These are phyloP conservation scores for Claviceps sp. DNA, from an alignment of 2,329 filamentous ascomycete genomes.

Conservation along the genomic window DNA sequence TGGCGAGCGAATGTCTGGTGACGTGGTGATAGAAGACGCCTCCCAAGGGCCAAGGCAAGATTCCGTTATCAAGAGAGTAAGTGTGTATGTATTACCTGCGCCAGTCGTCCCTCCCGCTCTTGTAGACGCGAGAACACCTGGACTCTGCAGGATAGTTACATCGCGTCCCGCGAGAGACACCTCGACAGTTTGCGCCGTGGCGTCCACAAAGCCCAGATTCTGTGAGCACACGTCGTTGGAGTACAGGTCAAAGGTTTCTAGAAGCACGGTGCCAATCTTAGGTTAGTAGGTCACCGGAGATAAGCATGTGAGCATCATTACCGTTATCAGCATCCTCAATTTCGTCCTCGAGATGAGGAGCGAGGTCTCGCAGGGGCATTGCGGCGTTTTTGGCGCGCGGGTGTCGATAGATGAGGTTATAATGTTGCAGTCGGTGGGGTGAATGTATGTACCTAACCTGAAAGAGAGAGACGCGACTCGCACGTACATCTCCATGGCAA, in stretches of 20 bases:
- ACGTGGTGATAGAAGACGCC: slow-evolving; percentile 7
- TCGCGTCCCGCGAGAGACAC: slow-evolving; percentile 57
- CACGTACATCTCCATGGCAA: too few relatives aligned
- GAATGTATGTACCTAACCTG: too few relatives aligned
- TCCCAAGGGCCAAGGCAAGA: too few relatives aligned
- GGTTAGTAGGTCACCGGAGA: background rate
- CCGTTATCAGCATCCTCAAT: background rate
- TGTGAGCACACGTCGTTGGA: slow-evolving; percentile 59
- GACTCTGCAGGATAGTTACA: slow-evolving; percentile 70
- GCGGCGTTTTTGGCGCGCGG: too few relatives aligned
- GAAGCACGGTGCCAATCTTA: background rate
- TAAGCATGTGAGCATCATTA: background rate
- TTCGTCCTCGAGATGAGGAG: background rate
- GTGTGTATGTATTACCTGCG: slow-evolving; percentile 23
- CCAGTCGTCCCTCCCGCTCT: slow-evolving; percentile 48
- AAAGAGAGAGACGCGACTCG: too few relatives aligned
- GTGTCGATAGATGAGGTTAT: too few relatives aligned
- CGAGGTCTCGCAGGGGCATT: too few relatives aligned
- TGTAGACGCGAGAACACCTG: slow-evolving; percentile 63
- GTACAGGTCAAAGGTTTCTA: slow-evolving; percentile 84
- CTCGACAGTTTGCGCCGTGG: slow-evolving; percentile 50
- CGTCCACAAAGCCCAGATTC: slow-evolving; percentile 75
- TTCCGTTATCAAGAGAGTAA: too few relatives aligned
- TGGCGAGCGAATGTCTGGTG: background rate
- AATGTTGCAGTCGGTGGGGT: too few relatives aligned